Conservation (phyloP, 257 asterid genomes). For the Solanum raphanifolium region DNA sequence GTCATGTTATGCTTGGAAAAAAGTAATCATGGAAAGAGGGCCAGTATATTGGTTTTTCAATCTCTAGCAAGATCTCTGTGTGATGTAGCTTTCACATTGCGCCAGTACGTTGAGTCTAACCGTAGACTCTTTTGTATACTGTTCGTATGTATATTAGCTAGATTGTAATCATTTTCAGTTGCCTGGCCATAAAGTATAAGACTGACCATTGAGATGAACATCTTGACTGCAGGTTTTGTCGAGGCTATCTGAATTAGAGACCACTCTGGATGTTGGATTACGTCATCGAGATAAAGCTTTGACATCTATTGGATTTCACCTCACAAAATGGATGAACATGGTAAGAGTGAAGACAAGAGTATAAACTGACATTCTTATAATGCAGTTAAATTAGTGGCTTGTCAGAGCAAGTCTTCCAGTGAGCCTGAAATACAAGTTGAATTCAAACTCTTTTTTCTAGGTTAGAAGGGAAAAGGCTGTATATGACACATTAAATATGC, state of each 20-base stretch:
- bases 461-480: slow-evolving; percentile 95
- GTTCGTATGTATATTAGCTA: not conserved
- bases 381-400: not conserved
- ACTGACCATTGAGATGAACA: not conserved
- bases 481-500: slow-evolving; percentile 85
- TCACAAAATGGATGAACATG: slow-evolving; percentile 73
- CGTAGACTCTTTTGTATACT: not conserved
- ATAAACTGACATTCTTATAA: not conserved
- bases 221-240: slow-evolving; percentile 58
- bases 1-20: not conserved
- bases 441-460: slow-evolving; percentile 32
- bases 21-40: not conserved
- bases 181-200: not conserved
- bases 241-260: slow-evolving; percentile 79
- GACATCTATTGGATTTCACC: slow-evolving; percentile 65
- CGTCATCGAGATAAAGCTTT: slow-evolving; percentile 78
- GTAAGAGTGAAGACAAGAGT: slow-evolving; percentile 18
- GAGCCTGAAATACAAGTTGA: slow-evolving; percentile 8
- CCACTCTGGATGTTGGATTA: slow-evolving; percentile 88
- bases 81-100: not conserved
- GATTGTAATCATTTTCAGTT: not conserved
- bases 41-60: not conserved
- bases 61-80: not conserved
- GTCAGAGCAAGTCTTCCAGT: not conserved
- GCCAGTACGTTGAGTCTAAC: not conserved